Percentiles rank a stretch among this genome's conserved stretches.
phyloP scores from a whole-genome alignment of 73 alveolate species.

The Urostyla sp. region DNA sequence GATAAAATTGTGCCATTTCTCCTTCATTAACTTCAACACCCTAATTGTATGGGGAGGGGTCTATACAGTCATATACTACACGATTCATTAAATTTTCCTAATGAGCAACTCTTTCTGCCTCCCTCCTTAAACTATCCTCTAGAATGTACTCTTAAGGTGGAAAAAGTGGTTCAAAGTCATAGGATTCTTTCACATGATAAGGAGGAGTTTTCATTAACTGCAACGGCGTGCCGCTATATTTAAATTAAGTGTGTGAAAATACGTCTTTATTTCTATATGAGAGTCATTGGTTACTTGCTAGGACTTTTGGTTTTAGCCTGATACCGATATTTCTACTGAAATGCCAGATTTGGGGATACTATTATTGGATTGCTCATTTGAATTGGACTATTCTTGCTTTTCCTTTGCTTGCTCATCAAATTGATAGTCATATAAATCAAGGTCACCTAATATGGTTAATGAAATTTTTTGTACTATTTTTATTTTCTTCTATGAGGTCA shows the following conservation, averaged over 20 bases:
- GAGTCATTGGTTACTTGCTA: slow-evolving; percentile 23
- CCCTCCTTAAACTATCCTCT: slow-evolving; percentile 85
- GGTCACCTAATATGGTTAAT: neutral
- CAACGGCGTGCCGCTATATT: too few species aligned
- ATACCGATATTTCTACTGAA: slow-evolving; percentile 58
- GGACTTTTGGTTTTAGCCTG: neutral
- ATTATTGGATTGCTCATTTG: neutral
- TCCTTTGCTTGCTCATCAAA: slow-evolving; percentile 39
- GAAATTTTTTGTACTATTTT: slow-evolving; percentile 15
- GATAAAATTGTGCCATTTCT: slow-evolving; percentile 72
- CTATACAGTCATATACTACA: slow-evolving; percentile 87
- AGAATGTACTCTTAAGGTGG: slow-evolving; percentile 79
- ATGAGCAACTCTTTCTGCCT: slow-evolving; percentile 82
- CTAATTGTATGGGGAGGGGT: slow-evolving; percentile 74
- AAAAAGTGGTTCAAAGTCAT: slow-evolving; percentile 75
- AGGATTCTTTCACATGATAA: slow-evolving; percentile 70
- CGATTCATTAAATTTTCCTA: slow-evolving; percentile 85
- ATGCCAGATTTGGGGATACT: slow-evolving; percentile 65
- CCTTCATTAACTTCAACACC: slow-evolving; percentile 53
- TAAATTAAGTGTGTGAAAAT: neutral
- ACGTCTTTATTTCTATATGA: slow-evolving; percentile 64
- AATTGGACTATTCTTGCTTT: slow-evolving; percentile 17
- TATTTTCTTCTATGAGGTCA: slow-evolving; percentile 44
- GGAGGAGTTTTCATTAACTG: slow-evolving; percentile 70
- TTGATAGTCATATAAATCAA: slow-evolving; percentile 51